phyloP scores from a whole-genome alignment of 805 yeast genomes.

The Myxozyma kluyveri region DNA sequence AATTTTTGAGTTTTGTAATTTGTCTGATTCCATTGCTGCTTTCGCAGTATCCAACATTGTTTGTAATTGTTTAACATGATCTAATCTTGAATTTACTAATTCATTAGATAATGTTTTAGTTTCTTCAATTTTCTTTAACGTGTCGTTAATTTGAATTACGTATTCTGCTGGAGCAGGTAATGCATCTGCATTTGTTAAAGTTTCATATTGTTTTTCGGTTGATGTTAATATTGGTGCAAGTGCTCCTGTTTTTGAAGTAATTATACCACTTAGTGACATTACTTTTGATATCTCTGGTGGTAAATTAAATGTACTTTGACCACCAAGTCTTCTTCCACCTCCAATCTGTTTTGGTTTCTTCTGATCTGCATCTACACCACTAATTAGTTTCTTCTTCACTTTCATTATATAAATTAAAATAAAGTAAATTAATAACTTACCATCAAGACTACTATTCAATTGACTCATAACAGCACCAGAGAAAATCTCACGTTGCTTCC shows the following conservation, averaged over 20 bases:
- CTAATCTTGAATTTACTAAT: conserved; percentile 32
- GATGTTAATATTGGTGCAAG: conserved; percentile 9
- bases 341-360: conserved; percentile 15
- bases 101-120: conserved; percentile 34
- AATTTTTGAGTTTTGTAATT: conserved; percentile 34
- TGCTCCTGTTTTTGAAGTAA: conserved; percentile 9
- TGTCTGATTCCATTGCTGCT: conserved; percentile 34
- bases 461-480: conserved; percentile 36
- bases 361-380: conserved; percentile 15
- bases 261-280: conserved; percentile 11
- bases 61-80: conserved; percentile 35
- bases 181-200: conserved; percentile 33
- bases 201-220: conserved; percentile 20
- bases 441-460: conserved; percentile 34
- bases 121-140: conserved; percentile 31
- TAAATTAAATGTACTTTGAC: conserved; percentile 22
- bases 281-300: conserved; percentile 28
- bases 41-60: conserved; percentile 34
- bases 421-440: conserved; percentile 3
- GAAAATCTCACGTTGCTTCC: conserved; percentile 62
- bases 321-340: conserved; percentile 27
- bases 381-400: conserved; percentile 4
- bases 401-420: neutral
- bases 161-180: conserved; percentile 40
- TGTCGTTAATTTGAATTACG: conserved; percentile 32